phyloP scores from a whole-genome alignment of 1,284 basidiomycete genomes.

The Papiliotrema fonsecae region DNA sequence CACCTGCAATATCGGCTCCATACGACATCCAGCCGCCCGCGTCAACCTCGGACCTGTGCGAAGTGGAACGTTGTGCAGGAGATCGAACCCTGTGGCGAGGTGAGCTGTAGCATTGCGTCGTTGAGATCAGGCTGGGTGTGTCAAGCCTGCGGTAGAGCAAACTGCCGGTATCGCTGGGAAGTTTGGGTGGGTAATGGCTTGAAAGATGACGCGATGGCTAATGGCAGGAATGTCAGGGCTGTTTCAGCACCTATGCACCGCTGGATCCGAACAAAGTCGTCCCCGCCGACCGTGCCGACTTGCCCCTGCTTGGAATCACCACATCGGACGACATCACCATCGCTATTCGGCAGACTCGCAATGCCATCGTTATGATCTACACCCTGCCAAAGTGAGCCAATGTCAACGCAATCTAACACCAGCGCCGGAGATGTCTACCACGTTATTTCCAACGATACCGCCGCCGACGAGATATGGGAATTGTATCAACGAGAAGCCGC shows the following conservation, averaged over 20 bases:
- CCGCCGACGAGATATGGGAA: conserved; percentile 26
- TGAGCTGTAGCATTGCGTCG: conserved; percentile 3
- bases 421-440: conserved; percentile 30
- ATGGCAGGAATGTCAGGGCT: conserved; percentile 21
- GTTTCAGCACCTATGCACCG: conserved; percentile 8
- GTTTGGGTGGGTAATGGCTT: conserved; percentile 30
- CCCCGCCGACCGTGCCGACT: no score
- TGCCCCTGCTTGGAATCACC: no score
- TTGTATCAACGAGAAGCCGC: conserved; percentile 32
- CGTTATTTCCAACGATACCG: conserved; percentile 12
- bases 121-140: conserved; percentile 38
- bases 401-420: neutral
- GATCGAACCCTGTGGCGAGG: conserved; percentile 29
- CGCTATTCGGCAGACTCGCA: no score
- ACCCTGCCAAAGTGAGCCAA: neutral
- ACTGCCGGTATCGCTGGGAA: conserved; percentile 42
- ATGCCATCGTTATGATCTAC: no score
- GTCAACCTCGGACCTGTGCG: conserved; percentile 1
- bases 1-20: conserved; percentile 13
- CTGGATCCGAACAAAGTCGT: conserved; percentile 8
- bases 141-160: conserved; percentile 33
- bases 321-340: no score
- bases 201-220: neutral
- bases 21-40: conserved; percentile 28
- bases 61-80: conserved; percentile 4